Evolutionary conservation across 371 early-diverging fungal species (phyloP), one percentile per base, ranked within the genome.

Genomic region (Mucor ambiguus): DNA sequence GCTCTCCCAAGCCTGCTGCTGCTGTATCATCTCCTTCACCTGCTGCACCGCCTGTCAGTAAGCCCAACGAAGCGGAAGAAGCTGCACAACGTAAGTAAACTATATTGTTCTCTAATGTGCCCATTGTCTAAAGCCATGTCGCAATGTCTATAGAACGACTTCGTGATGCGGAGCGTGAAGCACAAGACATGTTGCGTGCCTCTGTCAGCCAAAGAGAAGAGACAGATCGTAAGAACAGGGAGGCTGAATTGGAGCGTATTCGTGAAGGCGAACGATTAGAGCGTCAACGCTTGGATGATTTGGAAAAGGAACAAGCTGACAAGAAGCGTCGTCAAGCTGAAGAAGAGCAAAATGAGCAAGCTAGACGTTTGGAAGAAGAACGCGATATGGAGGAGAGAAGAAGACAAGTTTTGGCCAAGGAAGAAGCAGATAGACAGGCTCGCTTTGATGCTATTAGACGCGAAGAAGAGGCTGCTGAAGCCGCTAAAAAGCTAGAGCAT

Each of bases 131-230:
- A n/a, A n/a, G n/a, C 4, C 26, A 18, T 44, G 14, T 44, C 12
- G 30, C 30, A 5, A 10, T 60, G 43, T 41, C 1, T 46, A 22
- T 49, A 76, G 81, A 71, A 49, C 73, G 74, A 11, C 68, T 78
- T 24, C 75, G 75, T 28, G 74, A 78, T 54, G 78, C 73, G 41
- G 78, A 82, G 56, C 75, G 66, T 32, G 65, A 70, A 49, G 80
- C 80, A 14, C 78, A 80, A 59, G 75, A 72, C 11, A 65, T 71
- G 24, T 28, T 78, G 16, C 74, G 75, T 43, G 62, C 69, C 8
- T 58, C 69, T 10, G 75, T 72, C 24, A 32, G 28, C n/a, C 60
- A 69, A 63, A 71, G 75, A 28, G 58, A 75, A 41, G 77, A 76
- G 54, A 11, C 22, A 10, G 67, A 74, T 38, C 52, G 64, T 18